Evolutionary conservation across 176 grass and related monocot species (phyloP).

Genomic region (Secale cereale): DNA sequence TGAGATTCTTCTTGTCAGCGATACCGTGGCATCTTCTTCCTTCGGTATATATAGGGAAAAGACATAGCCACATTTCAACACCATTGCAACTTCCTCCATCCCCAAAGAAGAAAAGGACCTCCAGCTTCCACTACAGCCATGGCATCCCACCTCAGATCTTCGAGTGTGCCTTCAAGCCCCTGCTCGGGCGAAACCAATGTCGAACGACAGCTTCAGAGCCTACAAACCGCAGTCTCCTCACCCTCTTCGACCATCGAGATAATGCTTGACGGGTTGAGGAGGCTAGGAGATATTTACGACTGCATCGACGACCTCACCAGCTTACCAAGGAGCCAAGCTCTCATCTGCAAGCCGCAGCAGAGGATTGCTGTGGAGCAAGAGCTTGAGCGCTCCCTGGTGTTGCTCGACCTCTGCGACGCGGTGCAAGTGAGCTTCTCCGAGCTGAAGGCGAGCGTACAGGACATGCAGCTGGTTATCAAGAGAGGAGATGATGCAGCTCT

Average conservation of each 20-base stretch:
- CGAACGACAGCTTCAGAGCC: slow-evolving; percentile 9
- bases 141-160: slow-evolving; percentile 24
- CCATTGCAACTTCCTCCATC: not conserved
- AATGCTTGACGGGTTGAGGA: not conserved
- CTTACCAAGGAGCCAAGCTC: slow-evolving; percentile 43
- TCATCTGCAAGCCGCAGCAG: slow-evolving; percentile 29
- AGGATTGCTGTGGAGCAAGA: slow-evolving; percentile 47
- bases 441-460: slow-evolving; percentile 33
- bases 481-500: slow-evolving; percentile 28
- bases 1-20: slow-evolving; percentile 15
- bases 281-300: slow-evolving; percentile 23
- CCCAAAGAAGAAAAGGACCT: not conserved
- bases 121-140: not conserved
- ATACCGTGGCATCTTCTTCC: not conserved
- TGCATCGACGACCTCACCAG: slow-evolving; percentile 29
- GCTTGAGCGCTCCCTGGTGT: slow-evolving; percentile 31
- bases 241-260: not conserved
- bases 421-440: slow-evolving; percentile 22
- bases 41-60: slow-evolving; percentile 27
- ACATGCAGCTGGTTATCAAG: slow-evolving; percentile 30
- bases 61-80: not conserved
- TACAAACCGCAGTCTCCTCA: not conserved
- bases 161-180: slow-evolving; percentile 22
- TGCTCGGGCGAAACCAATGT: not conserved
- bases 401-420: slow-evolving; percentile 38